A percentile compares a stretch with the other conserved stretches of the same genome.
These are phyloP conservation scores for Exserohilum rostratum DNA, from an alignment of 2,329 filamentous ascomycete genomes.

Conservation along the genomic window DNA sequence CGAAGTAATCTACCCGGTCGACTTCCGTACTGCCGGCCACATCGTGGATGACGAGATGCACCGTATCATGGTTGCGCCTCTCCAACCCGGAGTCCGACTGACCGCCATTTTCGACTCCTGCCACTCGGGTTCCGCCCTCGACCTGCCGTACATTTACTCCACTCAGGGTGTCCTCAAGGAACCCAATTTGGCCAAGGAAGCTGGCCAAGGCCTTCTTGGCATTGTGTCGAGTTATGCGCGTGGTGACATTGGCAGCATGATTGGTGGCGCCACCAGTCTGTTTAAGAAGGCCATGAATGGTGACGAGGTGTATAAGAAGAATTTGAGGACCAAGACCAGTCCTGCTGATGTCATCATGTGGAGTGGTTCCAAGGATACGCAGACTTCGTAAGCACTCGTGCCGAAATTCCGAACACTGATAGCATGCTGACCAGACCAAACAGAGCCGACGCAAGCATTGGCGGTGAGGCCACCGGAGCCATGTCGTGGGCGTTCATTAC, in stretches of 20 bases:
- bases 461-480: constrained; percentile 87
- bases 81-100: constrained; percentile 81
- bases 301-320: constrained; percentile 78
- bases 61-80: constrained; percentile 74
- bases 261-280: constrained; percentile 78
- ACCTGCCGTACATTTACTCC: constrained; percentile 80
- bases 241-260: constrained; percentile 83
- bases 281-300: constrained; percentile 87
- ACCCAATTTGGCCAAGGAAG: constrained; percentile 80
- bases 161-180: constrained; percentile 82
- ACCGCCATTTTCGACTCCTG: constrained; percentile 84
- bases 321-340: constrained; percentile 87
- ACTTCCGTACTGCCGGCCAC: constrained; percentile 78
- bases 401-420: neutral
- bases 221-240: constrained; percentile 79
- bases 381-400: constrained; percentile 75
- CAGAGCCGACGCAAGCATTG: constrained; percentile 89
- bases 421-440: neutral
- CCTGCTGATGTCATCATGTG: constrained; percentile 97
- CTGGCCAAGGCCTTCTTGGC: constrained; percentile 72
- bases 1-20: constrained; percentile 83
- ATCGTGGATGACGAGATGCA: constrained; percentile 87
- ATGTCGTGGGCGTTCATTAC: constrained; percentile 98
- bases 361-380: constrained; percentile 93
- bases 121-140: constrained; percentile 78